These are phyloP conservation scores for Akanthomyces dipterigenus DNA, from an alignment of 2,329 filamentous ascomycete genomes.

Conservation along the genomic window DNA sequence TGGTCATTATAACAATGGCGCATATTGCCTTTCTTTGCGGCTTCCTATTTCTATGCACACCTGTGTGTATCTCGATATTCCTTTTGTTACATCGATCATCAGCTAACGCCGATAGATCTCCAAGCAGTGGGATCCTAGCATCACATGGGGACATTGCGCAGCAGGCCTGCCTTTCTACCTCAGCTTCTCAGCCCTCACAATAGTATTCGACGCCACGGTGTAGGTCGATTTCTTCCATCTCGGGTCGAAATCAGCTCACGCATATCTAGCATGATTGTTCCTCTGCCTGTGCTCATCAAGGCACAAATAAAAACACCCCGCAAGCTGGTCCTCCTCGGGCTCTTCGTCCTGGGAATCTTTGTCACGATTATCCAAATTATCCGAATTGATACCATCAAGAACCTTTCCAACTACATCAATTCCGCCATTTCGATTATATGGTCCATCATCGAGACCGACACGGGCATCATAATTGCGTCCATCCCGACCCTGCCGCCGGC, in stretches of 20 bases:
- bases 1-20: conserved; percentile 28
- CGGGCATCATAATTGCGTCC: conserved; percentile 36
- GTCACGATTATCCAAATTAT: conserved; percentile 44
- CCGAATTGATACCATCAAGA: conserved; percentile 41
- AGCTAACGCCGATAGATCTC: conserved; percentile 14
- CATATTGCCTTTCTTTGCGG: conserved; percentile 32
- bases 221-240: conserved; percentile 18
- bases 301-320: conserved; percentile 31
- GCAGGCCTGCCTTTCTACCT: conserved; percentile 36
- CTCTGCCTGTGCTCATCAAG: conserved; percentile 33
- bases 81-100: background rate
- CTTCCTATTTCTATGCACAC: conserved; percentile 30
- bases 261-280: conserved; percentile 29
- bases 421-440: conserved; percentile 35
- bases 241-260: background rate
- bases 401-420: conserved; percentile 37
- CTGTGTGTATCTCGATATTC: conserved; percentile 16
- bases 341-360: conserved; percentile 45
- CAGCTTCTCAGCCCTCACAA: conserved; percentile 32
- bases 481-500: conserved; percentile 38
- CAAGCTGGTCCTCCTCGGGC: conserved; percentile 33
- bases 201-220: conserved; percentile 35
- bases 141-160: conserved; percentile 33
- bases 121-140: conserved; percentile 35
- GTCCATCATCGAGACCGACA: conserved; percentile 38